Evolutionary conservation across 495 filamentous ascomycete genomes (phyloP).

Genomic region (Aspergillus nanangensis): DNA sequence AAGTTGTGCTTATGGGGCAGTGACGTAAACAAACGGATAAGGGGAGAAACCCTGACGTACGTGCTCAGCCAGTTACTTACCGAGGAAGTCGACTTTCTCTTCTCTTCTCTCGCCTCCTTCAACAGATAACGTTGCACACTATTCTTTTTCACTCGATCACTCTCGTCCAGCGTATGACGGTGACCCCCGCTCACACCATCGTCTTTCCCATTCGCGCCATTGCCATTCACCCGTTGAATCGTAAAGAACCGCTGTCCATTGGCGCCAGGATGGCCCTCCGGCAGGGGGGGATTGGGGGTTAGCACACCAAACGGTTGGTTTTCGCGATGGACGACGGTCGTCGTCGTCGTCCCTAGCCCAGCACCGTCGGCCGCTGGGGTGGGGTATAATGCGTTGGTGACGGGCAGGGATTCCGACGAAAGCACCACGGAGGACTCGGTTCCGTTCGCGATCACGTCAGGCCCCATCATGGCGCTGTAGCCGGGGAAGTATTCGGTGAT

Average conservation of each 20-base stretch:
- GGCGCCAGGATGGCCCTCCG: slow-evolving; percentile 39
- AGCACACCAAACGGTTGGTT: slow-evolving; percentile 40
- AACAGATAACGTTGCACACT: slow-evolving; percentile 65
- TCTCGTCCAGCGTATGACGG: slow-evolving; percentile 72
- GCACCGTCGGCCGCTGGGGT: background rate
- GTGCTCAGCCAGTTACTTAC: too few species aligned
- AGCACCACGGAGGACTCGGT: slow-evolving; percentile 14
- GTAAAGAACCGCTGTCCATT: slow-evolving; percentile 60
- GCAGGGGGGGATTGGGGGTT: slow-evolving; percentile 27
- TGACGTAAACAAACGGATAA: too few species aligned
- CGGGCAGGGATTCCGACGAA: slow-evolving; percentile 22
- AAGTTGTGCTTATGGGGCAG: too few species aligned
- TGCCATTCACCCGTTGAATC: slow-evolving; percentile 74
- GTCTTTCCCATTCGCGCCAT: slow-evolving; percentile 68
- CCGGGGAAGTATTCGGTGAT: slow-evolving; percentile 74
- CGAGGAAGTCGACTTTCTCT: slow-evolving; percentile 46
- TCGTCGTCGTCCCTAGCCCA: background rate
- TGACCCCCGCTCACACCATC: slow-evolving; percentile 63
- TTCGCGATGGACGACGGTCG: slow-evolving; percentile 3
- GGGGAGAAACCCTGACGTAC: too few species aligned
- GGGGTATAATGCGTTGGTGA: slow-evolving; percentile 19
- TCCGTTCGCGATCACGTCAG: slow-evolving; percentile 8
- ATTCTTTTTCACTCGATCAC: slow-evolving; percentile 83
- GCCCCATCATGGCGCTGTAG: background rate
- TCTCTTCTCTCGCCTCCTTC: slow-evolving; percentile 64